Evolutionary conservation across 108 stramenopile species (phyloP), one percentile per base, ranked within the genome.

Genomic region (Fragilariopsis cylindrus): DNA sequence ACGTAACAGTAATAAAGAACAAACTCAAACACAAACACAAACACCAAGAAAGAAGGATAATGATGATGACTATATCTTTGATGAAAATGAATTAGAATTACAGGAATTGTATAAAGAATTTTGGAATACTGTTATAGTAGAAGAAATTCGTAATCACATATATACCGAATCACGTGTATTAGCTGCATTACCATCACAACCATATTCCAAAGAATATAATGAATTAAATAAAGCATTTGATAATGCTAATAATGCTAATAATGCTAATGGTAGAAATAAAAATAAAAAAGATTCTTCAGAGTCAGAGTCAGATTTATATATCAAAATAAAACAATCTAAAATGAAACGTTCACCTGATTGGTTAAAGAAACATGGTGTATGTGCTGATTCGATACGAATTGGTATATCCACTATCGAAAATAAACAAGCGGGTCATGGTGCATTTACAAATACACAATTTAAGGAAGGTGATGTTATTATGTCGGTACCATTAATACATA

Each of bases 401-500:
- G 60, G 81, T 53, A 53, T 74, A 69, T 88, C 84, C 3, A 76
- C 71, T 4, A 18, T 80, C 48, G 60, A n/a, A 21, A 4, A 30
- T 40, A 9, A 57, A 15, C 76, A 81, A 41, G 82, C 82, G 3
- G 86, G 82, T 5, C 78, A 76, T 19, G 89, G 89, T 43, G 89
- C 83, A 2, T 90, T 90, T 81, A 79, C 89, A 1, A 64, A 68
- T 11, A 72, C 85, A 19, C 6, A 19, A 65, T 54, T 90, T 48
- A 63, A 52, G 48, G 54, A 64, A 9, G 86, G 78, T 21, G 53
- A 73, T 2, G 66, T 82, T 21, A 64, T 90, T 5, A 41, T 82
- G 9, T 73, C 82, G 8, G 50, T 81, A n/a, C 89, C 89, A 30
- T 39, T 90, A 16, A 80, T 87, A 69, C 86, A 82, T 40, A 71